Percentiles rank a stretch among this genome's conserved stretches.
Evolutionary conservation across 23 red algal species (phyloP).

Genomic region (Gracilariopsis chorda): DNA sequence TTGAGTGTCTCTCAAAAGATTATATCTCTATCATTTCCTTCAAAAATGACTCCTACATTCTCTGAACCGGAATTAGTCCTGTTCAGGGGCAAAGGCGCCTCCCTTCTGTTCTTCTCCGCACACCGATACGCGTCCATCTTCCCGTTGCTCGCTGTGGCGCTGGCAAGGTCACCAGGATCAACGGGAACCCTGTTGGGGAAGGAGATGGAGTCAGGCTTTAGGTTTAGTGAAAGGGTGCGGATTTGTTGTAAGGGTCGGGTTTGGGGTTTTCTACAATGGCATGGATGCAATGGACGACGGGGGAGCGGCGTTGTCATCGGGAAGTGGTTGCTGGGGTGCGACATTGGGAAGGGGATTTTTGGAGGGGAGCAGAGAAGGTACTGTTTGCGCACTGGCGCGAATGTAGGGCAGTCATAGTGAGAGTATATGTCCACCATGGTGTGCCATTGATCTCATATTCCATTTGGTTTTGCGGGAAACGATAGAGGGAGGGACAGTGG

Average conservation of each 20-base stretch:
- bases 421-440: too few species aligned
- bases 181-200: neutral
- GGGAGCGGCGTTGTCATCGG: neutral
- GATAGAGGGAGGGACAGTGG: too few species aligned
- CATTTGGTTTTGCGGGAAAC: too few species aligned
- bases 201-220: neutral
- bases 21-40: conserved; percentile 51
- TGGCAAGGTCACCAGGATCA: conserved; percentile 9
- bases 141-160: neutral
- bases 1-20: conserved; percentile 51
- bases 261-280: neutral
- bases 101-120: neutral
- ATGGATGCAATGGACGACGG: conserved; percentile 31
- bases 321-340: neutral
- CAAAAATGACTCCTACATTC: conserved; percentile 10
- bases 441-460: too few species aligned
- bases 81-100: neutral
- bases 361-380: too few species aligned
- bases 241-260: neutral
- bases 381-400: too few species aligned
- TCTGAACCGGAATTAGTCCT: neutral
- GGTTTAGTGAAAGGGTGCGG: neutral
- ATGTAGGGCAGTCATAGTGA: too few species aligned
- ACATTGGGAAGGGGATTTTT: too few species aligned
- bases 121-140: neutral